Conservation (phyloP, 306 rosid genomes). For the Castanospermum australe region DNA sequence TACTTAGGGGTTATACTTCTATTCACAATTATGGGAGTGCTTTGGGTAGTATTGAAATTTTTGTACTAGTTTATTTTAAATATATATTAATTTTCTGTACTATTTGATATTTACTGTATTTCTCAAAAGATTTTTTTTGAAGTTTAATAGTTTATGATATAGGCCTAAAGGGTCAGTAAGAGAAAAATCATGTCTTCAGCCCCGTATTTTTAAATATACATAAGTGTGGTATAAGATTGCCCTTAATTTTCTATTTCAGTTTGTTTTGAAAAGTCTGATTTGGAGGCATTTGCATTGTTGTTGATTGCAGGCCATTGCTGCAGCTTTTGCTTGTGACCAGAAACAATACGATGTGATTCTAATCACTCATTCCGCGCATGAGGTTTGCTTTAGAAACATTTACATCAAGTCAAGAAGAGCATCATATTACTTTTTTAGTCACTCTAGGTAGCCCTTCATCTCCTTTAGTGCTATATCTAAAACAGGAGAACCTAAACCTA, state of each 20-base stretch:
- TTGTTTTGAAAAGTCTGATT: not conserved
- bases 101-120: not conserved
- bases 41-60: not conserved
- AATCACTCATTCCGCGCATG: slow-evolving; percentile 64
- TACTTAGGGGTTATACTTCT: not conserved
- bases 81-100: not conserved
- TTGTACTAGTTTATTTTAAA: not conserved
- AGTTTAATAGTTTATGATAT: too few relatives aligned
- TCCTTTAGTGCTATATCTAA: not conserved
- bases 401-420: not conserved
- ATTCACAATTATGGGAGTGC: not conserved
- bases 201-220: not conserved
- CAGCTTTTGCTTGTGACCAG: slow-evolving; percentile 70
- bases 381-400: slow-evolving; percentile 42
- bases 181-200: not conserved
- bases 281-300: not conserved
- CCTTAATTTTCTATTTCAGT: not conserved
- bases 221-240: not conserved
- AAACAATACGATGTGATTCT: slow-evolving; percentile 57
- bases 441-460: not conserved
- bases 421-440: not conserved
- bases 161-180: too few relatives aligned
- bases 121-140: not conserved
- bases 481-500: too few relatives aligned
- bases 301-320: slow-evolving; percentile 72